Evolutionary conservation across 164 flowering plant genomes (phyloP).

Genomic region (Magnolia sinica): DNA sequence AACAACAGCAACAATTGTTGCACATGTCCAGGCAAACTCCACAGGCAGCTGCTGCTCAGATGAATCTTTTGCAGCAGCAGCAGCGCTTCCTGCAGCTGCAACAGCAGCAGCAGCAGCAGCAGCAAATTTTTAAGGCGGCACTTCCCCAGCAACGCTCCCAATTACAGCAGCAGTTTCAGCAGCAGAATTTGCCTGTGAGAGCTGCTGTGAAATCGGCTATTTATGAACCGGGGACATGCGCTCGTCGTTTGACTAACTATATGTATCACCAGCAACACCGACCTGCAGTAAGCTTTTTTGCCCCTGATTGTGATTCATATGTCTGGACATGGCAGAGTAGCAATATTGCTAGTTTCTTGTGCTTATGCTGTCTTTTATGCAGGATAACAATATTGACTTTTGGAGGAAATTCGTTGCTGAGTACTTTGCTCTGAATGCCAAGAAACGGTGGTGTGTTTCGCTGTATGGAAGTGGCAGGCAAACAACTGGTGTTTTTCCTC

Average conservation of each 20-base stretch:
- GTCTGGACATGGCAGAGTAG: background rate
- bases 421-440: constrained; percentile 92
- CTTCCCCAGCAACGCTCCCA: constrained; percentile 72
- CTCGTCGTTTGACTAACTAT: constrained; percentile 78
- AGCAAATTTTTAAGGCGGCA: constrained; percentile 55
- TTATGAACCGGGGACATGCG: constrained; percentile 92
- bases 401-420: constrained; percentile 98
- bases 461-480: constrained; percentile 95
- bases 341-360: background rate
- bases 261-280: constrained; percentile 93
- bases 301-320: background rate
- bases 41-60: constrained; percentile 69
- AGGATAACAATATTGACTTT: constrained; percentile 97
- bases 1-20: constrained; percentile 64
- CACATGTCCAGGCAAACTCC: constrained; percentile 72
- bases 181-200: constrained; percentile 55
- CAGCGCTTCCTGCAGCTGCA: constrained; percentile 53
- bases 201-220: constrained; percentile 51
- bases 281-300: constrained; percentile 56
- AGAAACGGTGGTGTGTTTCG: constrained; percentile 98
- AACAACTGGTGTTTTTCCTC: constrained; percentile 96
- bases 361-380: constrained; percentile 13
- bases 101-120: constrained; percentile 48
- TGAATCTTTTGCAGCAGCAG: constrained; percentile 52
- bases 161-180: constrained; percentile 60